A percentile compares a stretch with the other conserved stretches of the same genome.
Evolutionary conservation across 495 filamentous ascomycete species (phyloP).

Genomic region (Daldinia concentrica): DNA sequence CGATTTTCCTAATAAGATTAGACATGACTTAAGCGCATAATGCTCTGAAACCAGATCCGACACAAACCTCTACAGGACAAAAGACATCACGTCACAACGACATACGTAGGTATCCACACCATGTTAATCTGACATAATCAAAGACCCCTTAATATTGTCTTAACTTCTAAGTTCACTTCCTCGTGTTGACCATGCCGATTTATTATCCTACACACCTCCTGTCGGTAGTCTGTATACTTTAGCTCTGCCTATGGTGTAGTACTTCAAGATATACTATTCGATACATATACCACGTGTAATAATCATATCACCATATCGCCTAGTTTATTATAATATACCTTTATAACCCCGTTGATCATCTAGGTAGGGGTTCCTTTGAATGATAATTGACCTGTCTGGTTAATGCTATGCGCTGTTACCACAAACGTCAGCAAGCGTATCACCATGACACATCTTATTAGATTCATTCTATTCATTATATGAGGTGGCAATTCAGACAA

Average conservation of each 20-base stretch:
- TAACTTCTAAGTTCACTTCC: background rate
- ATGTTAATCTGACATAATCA: background rate
- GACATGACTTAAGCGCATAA: background rate
- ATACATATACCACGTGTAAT: background rate
- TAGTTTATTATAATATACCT: background rate
- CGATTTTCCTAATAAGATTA: no score
- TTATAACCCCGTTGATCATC: background rate
- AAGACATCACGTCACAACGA: background rate
- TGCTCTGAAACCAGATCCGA: background rate
- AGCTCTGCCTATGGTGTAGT: no score
- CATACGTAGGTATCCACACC: background rate
- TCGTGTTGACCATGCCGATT: accelerated
- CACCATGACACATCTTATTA: background rate
- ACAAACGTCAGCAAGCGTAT: background rate
- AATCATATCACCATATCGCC: background rate
- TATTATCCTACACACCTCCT: no score
- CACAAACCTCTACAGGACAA: background rate
- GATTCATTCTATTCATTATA: background rate
- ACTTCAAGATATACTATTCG: no score
- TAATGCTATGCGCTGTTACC: background rate
- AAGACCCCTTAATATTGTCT: background rate
- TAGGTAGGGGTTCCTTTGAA: background rate
- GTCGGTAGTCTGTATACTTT: no score
- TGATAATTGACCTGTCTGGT: no score
- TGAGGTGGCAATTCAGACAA: background rate